phyloP scores from a whole-genome alignment of 228 moss, liverwort and hornwort genomes.

The Sphagnum magellanicum region DNA sequence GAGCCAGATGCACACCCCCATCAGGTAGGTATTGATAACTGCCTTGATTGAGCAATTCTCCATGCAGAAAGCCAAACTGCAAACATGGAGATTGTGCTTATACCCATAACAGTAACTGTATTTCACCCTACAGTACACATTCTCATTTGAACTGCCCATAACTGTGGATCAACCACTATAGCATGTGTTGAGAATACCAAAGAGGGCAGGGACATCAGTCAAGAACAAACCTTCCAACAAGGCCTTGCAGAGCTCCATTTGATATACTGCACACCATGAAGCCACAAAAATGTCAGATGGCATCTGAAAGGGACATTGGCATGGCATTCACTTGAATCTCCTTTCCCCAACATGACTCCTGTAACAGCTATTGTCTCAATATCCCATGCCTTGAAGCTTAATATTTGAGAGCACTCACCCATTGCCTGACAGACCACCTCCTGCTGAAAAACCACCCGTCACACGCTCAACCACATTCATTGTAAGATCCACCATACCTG shows the following conservation, averaged over 20 bases:
- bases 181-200: no score
- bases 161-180: no score
- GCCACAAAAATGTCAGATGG: background rate
- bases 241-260: conserved; percentile 94
- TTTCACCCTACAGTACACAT: no score
- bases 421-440: conserved; percentile 98
- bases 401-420: conserved; percentile 39
- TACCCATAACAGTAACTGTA: no score
- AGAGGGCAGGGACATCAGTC: background rate
- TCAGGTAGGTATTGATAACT: no score
- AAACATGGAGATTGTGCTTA: no score
- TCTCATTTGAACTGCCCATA: no score
- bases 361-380: no score
- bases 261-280: conserved; percentile 63
- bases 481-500: conserved; percentile 97
- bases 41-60: no score
- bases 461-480: conserved; percentile 99
- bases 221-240: conserved; percentile 83
- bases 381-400: no score
- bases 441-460: conserved; percentile 97
- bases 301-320: background rate
- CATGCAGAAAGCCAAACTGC: no score
- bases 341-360: background rate
- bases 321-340: background rate
- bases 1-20: no score